Evolutionary conservation across 2,329 filamentous ascomycete genomes (phyloP).

Genomic region (Pyrenophora graminea): DNA sequence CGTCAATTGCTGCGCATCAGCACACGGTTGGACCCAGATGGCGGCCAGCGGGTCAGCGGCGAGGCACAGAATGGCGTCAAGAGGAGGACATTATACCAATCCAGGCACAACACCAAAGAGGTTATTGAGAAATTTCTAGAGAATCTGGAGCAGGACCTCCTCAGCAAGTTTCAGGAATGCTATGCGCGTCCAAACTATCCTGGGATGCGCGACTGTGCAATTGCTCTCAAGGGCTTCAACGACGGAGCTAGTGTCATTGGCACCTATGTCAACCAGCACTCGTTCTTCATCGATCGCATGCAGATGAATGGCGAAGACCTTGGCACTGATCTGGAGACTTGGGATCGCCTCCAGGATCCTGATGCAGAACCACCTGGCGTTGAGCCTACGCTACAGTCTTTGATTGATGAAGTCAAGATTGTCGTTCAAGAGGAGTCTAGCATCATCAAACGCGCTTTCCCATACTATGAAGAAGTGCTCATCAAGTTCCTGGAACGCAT

Average conservation of each 20-base stretch:
- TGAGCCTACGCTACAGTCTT: slow-evolving; percentile 86
- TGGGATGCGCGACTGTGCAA: slow-evolving; percentile 96
- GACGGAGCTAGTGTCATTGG: slow-evolving; percentile 94
- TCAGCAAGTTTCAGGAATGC: slow-evolving; percentile 97
- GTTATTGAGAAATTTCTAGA: slow-evolving; percentile 97
- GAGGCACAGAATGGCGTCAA: slow-evolving; percentile 56
- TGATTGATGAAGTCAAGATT: slow-evolving; percentile 91
- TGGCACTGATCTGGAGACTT: slow-evolving; percentile 69
- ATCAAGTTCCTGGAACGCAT: slow-evolving; percentile 92
- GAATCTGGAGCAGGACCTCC: slow-evolving; percentile 88
- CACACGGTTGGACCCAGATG: slow-evolving; percentile 79
- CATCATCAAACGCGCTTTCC: slow-evolving; percentile 95
- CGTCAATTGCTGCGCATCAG: slow-evolving; percentile 93
- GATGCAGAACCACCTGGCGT: slow-evolving; percentile 90
- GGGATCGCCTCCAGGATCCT: slow-evolving; percentile 92
- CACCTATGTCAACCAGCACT: slow-evolving; percentile 96
- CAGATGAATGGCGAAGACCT: slow-evolving; percentile 90
- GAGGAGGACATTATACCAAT: slow-evolving; percentile 36
- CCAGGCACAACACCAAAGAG: slow-evolving; percentile 72
- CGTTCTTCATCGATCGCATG: slow-evolving; percentile 97
- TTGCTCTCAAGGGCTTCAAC: slow-evolving; percentile 93
- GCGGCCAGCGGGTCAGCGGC: slow-evolving; percentile 52
- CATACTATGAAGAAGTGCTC: slow-evolving; percentile 92
- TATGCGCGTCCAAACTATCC: slow-evolving; percentile 95
- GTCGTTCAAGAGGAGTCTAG: slow-evolving; percentile 97